phyloP scores from a whole-genome alignment of 192 early-diverging fungal genomes.

The Gamsiella multidivaricata region DNA sequence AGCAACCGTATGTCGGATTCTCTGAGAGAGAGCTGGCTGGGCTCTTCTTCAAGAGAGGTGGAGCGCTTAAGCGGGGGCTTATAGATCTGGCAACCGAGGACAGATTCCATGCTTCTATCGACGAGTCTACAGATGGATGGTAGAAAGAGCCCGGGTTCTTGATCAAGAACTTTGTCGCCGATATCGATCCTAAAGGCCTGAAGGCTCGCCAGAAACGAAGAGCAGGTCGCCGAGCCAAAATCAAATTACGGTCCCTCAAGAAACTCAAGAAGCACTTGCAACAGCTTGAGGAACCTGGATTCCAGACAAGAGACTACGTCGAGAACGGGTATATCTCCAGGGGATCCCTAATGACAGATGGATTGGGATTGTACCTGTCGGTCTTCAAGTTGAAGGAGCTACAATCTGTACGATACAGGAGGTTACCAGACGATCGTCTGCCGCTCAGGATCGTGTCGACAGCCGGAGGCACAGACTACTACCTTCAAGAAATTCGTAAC shows the following conservation, averaged over 20 bases:
- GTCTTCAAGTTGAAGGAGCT: too few relatives aligned
- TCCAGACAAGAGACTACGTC: constrained; percentile 2
- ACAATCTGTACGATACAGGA: neutral
- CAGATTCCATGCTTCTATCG: neutral
- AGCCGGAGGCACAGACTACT: neutral
- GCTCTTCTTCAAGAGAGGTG: constrained; percentile 10
- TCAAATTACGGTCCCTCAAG: constrained; percentile 3
- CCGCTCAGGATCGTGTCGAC: constrained; percentile 10
- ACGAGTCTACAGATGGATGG: neutral
- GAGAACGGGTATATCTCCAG: neutral
- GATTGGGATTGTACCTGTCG: too few relatives aligned
- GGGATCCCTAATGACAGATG: neutral
- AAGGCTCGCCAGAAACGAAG: constrained; percentile 3
- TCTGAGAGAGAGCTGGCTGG: constrained; percentile 16
- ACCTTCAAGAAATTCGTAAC: neutral
- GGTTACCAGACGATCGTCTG: constrained; percentile 1
- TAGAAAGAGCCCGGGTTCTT: neutral
- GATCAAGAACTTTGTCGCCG: constrained; percentile 20
- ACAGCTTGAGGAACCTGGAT: neutral
- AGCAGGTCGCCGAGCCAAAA: constrained; percentile 1
- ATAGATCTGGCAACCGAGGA: constrained; percentile 6
- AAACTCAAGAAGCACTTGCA: constrained; percentile 2
- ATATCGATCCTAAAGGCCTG: constrained; percentile 6
- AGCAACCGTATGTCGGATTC: constrained; percentile 25
- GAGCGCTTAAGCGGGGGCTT: constrained; percentile 7